These are phyloP conservation scores for Sugiyamaella novakii DNA, from an alignment of 1,139 yeast genomes.

Conservation along the genomic window DNA sequence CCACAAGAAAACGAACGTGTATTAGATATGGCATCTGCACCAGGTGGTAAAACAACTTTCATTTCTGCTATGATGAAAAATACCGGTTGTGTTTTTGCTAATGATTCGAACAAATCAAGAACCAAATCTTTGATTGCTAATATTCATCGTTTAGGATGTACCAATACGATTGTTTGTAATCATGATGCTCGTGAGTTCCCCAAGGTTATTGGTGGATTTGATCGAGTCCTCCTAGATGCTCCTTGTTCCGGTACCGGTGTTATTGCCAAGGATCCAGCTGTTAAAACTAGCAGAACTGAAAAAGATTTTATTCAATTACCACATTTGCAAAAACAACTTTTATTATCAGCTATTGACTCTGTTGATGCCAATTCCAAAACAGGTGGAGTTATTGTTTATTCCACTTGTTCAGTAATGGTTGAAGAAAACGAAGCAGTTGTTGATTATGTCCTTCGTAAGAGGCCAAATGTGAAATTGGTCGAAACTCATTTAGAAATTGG, in stretches of 20 bases:
- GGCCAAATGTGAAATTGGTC: slow-evolving; percentile 94
- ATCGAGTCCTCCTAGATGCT: slow-evolving; percentile 91
- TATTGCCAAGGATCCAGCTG: slow-evolving; percentile 95
- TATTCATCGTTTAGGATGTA: slow-evolving; percentile 95
- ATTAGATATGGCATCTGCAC: slow-evolving; percentile 99
- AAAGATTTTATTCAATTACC: slow-evolving; percentile 97
- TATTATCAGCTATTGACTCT: slow-evolving; percentile 94
- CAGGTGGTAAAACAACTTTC: slow-evolving; percentile 98
- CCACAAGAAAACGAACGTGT: slow-evolving; percentile 96
- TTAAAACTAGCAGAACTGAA: slow-evolving; percentile 90
- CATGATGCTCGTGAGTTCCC: slow-evolving; percentile 99
- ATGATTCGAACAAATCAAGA: slow-evolving; percentile 94
- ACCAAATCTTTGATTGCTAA: slow-evolving; percentile 96
- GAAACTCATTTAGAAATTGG: slow-evolving; percentile 95
- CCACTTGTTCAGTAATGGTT: slow-evolving; percentile 97
- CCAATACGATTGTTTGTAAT: slow-evolving; percentile 94
- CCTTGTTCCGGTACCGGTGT: slow-evolving; percentile 99
- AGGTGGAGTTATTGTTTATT: slow-evolving; percentile 94
- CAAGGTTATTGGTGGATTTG: slow-evolving; percentile 97
- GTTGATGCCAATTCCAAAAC: slow-evolving; percentile 89
- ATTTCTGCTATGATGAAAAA: slow-evolving; percentile 96
- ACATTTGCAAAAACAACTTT: slow-evolving; percentile 90
- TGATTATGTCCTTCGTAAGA: slow-evolving; percentile 93
- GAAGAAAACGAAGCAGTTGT: slow-evolving; percentile 99
- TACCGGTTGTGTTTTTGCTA: slow-evolving; percentile 96